Percentiles rank a stretch among this genome's conserved stretches.
phyloP scores from a whole-genome alignment of 306 rosid genomes.

The Erythrophleum fordii region DNA sequence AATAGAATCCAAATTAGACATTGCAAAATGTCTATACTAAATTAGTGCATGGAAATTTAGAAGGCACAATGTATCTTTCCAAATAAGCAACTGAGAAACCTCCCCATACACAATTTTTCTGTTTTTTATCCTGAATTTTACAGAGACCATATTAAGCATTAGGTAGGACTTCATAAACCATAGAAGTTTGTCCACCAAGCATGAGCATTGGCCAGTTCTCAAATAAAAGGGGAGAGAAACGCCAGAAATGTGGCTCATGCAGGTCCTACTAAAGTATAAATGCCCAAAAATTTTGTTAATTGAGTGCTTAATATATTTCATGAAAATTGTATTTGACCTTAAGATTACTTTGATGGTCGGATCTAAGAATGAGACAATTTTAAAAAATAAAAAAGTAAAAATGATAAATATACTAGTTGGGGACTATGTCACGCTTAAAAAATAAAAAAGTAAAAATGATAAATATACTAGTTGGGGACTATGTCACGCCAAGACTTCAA shows the following conservation, averaged over 20 bases:
- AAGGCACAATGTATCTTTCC: not conserved
- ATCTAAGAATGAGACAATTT: not conserved
- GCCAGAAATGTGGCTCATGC: not conserved
- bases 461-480: not conserved
- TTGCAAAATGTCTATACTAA: not conserved
- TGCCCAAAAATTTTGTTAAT: not conserved
- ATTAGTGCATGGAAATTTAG: not conserved
- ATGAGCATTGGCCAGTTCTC: not conserved
- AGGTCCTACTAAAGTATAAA: not conserved
- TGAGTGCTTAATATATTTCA: not conserved
- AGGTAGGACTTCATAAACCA: not conserved
- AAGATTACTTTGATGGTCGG: not conserved
- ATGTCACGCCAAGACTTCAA: not conserved
- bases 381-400: not conserved
- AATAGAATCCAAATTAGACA: constrained; percentile 27
- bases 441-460: not conserved
- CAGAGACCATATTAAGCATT: not conserved
- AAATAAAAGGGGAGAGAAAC: not conserved
- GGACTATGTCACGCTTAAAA: not conserved
- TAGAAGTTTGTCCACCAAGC: not conserved
- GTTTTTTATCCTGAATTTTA: not conserved
- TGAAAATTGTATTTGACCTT: not conserved
- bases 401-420: not conserved
- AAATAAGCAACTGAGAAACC: not conserved
- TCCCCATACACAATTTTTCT: not conserved